Percentiles rank a stretch among this genome's conserved stretches.
Conservation (phyloP, 768 basidiomycete genomes). For the Russula sp. region DNA sequence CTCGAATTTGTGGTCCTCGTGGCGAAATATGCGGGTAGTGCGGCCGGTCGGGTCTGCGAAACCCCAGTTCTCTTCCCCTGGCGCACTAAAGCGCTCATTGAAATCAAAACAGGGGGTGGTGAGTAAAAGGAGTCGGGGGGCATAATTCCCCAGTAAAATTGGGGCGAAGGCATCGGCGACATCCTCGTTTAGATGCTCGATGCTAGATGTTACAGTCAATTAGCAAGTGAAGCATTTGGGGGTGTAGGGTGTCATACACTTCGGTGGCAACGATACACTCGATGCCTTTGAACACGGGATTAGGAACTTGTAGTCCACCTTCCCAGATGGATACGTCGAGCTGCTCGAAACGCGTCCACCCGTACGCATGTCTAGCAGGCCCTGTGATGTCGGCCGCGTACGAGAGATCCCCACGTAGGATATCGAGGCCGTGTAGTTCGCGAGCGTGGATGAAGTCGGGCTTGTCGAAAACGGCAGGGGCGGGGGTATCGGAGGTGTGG, state of each 20-base stretch:
- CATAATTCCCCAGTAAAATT: slow-evolving; percentile 72
- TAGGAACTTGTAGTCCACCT: slow-evolving; percentile 67
- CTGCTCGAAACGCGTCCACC: slow-evolving; percentile 60
- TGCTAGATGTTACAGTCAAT: slow-evolving; percentile 42
- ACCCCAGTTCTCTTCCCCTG: slow-evolving; percentile 46
- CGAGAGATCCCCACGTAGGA: slow-evolving; percentile 51
- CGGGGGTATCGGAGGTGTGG: slow-evolving; percentile 36
- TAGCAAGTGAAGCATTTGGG: slow-evolving; percentile 1
- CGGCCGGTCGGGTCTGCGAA: slow-evolving; percentile 72
- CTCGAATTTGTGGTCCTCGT: slow-evolving; percentile 85
- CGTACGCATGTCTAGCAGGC: slow-evolving; percentile 38
- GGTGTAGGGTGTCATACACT: slow-evolving; percentile 53
- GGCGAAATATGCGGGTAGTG: slow-evolving; percentile 73
- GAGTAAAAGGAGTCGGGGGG: slow-evolving; percentile 66
- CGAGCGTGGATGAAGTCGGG: slow-evolving; percentile 56
- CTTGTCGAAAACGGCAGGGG: slow-evolving; percentile 15
- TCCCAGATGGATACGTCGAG: slow-evolving; percentile 67
- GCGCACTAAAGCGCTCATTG: slow-evolving; percentile 70
- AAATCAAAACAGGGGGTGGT: slow-evolving; percentile 87
- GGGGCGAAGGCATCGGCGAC: slow-evolving; percentile 64
- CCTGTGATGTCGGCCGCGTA: slow-evolving; percentile 50
- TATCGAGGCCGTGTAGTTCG: slow-evolving; percentile 62
- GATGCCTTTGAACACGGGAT: slow-evolving; percentile 58
- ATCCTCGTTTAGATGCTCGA: slow-evolving; percentile 70
- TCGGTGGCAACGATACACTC: slow-evolving; percentile 78